These are phyloP conservation scores for Erythrophleum fordii DNA, from an alignment of 306 rosid species.

Conservation along the genomic window DNA sequence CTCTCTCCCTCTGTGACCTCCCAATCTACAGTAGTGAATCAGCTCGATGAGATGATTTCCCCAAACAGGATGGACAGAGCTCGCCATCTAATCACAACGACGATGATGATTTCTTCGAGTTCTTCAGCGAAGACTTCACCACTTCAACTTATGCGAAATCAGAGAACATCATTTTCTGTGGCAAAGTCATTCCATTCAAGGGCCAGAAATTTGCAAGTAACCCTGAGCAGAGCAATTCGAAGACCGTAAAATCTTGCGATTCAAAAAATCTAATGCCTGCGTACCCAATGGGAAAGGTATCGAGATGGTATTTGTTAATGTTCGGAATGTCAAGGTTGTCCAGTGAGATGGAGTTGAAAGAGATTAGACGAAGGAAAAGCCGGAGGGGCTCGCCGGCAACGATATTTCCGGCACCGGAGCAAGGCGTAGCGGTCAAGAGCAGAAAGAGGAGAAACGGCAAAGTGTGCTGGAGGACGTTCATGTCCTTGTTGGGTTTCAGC, in stretches of 20 bases:
- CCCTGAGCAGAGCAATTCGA: not conserved
- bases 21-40: constrained; percentile 12
- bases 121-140: no score
- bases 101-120: no score
- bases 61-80: no score
- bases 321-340: constrained; percentile 51
- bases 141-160: no score
- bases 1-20: constrained; percentile 60
- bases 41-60: no score
- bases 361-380: constrained; percentile 51
- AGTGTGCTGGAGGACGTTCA: constrained; percentile 40
- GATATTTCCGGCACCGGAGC: constrained; percentile 33
- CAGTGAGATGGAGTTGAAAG: constrained; percentile 53
- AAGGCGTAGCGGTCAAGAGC: constrained; percentile 1
- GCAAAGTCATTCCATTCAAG: no score
- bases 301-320: constrained; percentile 48
- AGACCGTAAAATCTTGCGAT: not conserved
- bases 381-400: constrained; percentile 18
- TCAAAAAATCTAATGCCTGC: not conserved
- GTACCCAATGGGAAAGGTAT: constrained; percentile 31
- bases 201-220: no score
- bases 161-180: no score
- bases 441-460: not conserved
- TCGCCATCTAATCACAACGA: no score
- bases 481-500: constrained; percentile 22